These are phyloP conservation scores for Tetracladium maxilliforme DNA, from an alignment of 2,329 filamentous ascomycete genomes.

Conservation along the genomic window DNA sequence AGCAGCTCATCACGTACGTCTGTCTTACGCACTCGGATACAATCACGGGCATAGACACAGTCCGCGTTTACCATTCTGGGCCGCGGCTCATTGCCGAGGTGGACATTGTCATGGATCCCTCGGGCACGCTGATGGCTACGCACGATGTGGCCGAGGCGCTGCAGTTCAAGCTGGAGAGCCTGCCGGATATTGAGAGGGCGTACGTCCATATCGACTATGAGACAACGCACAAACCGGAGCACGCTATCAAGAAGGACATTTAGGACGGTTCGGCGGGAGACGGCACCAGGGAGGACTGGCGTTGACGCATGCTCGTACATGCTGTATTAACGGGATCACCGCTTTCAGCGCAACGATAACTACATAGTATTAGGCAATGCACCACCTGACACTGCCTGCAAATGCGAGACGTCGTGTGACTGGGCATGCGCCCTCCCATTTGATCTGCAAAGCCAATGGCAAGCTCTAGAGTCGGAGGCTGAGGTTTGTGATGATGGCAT, in stretches of 20 bases:
- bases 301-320: too few species aligned
- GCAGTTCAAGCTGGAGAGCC: conserved; percentile 82
- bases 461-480: too few species aligned
- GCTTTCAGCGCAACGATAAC: too few species aligned
- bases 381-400: too few species aligned
- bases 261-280: too few species aligned
- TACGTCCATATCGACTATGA: conserved; percentile 98
- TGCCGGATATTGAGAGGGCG: conserved; percentile 83
- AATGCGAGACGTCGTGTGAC: too few species aligned
- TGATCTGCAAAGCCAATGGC: too few species aligned
- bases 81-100: conserved; percentile 87
- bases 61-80: conserved; percentile 83
- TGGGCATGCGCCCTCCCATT: too few species aligned
- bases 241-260: conserved; percentile 47
- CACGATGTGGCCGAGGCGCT: conserved; percentile 91
- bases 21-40: conserved; percentile 79
- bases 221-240: conserved; percentile 88
- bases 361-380: too few species aligned
- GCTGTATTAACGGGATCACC: too few species aligned
- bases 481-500: too few species aligned
- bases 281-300: too few species aligned
- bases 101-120: conserved; percentile 82
- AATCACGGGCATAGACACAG: conserved; percentile 83
- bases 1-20: conserved; percentile 93
- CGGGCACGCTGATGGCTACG: conserved; percentile 57